Conservation (phyloP, 2,329 filamentous ascomycete species). For the Proliferodiscus dingleyae region DNA sequence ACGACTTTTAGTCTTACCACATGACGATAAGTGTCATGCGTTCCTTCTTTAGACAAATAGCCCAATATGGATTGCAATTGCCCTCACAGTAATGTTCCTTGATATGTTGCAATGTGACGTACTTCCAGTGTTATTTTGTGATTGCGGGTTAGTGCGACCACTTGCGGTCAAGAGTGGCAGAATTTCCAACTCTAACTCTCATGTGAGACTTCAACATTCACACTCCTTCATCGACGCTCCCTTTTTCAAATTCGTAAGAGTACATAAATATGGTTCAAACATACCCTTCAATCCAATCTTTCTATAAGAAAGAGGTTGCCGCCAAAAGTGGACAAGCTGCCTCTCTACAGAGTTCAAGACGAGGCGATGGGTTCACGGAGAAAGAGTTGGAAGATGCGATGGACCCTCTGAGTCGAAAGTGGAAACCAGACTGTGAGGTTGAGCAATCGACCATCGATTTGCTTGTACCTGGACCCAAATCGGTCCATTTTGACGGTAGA, state of each 20-base stretch:
- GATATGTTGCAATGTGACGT: neutral
- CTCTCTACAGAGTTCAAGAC: conserved; percentile 6
- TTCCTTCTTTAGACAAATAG: conserved; percentile 29
- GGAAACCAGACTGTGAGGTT: conserved; percentile 42
- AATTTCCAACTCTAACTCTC: neutral
- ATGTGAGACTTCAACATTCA: neutral
- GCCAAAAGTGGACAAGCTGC: conserved; percentile 2
- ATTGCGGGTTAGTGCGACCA: neutral
- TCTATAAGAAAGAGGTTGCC: conserved; percentile 23
- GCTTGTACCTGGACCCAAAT: conserved; percentile 44
- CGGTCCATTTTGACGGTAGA: conserved; percentile 49
- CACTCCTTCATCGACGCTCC: neutral
- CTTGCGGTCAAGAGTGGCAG: neutral
- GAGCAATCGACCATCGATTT: conserved; percentile 42
- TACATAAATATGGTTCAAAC: conserved; percentile 12
- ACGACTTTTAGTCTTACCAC: conserved; percentile 19
- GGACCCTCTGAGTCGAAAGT: conserved; percentile 35
- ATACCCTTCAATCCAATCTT: conserved; percentile 28
- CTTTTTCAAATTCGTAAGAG: neutral
- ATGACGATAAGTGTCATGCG: conserved; percentile 29
- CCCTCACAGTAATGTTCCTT: conserved; percentile 8
- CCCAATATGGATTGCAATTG: conserved; percentile 18
- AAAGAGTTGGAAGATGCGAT: conserved; percentile 38
- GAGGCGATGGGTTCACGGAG: conserved; percentile 49
- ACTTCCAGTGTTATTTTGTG: neutral